These are phyloP conservation scores for Sporobolus alterniflorus DNA, from an alignment of 202 grass and related monocot species.

Conservation along the genomic window DNA sequence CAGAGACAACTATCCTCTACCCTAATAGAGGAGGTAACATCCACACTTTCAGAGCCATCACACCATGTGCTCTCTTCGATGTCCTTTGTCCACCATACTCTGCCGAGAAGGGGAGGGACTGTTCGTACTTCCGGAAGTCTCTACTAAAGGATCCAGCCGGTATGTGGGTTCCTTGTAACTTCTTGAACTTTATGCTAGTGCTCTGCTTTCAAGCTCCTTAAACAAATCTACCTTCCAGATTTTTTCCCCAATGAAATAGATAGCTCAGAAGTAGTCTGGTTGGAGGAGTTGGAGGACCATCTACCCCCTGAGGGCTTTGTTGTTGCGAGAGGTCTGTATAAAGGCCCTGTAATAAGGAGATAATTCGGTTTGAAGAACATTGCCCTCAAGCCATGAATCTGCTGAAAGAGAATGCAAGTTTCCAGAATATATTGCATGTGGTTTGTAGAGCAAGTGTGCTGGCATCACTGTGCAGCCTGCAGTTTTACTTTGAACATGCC, in stretches of 20 bases:
- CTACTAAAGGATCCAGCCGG: slow-evolving; percentile 48
- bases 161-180: slow-evolving; percentile 16
- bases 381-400: slow-evolving; percentile 18
- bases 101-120: slow-evolving; percentile 72
- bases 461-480: slow-evolving; percentile 25
- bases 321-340: slow-evolving; percentile 81
- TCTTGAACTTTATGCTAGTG: not conserved
- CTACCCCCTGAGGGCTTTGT: slow-evolving; percentile 88
- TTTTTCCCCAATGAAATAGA: slow-evolving; percentile 54
- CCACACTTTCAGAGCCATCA: slow-evolving; percentile 90
- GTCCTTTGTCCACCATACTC: slow-evolving; percentile 73
- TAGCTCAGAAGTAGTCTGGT: slow-evolving; percentile 70
- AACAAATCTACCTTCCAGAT: slow-evolving; percentile 26
- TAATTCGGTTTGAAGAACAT: slow-evolving; percentile 42
- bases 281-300: slow-evolving; percentile 56
- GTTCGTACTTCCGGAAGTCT: slow-evolving; percentile 77
- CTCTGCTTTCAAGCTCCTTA: slow-evolving; percentile 16
- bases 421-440: not conserved
- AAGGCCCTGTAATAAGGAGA: slow-evolving; percentile 75
- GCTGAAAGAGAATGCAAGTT: slow-evolving; percentile 27
- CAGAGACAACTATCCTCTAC: slow-evolving; percentile 78
- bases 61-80: slow-evolving; percentile 91
- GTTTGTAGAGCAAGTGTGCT: slow-evolving; percentile 31
- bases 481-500: slow-evolving; percentile 49
- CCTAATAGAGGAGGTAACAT: slow-evolving; percentile 88